Conservation (phyloP, 2,329 filamentous ascomycete genomes). For the Ilyonectria mors-panacis region DNA sequence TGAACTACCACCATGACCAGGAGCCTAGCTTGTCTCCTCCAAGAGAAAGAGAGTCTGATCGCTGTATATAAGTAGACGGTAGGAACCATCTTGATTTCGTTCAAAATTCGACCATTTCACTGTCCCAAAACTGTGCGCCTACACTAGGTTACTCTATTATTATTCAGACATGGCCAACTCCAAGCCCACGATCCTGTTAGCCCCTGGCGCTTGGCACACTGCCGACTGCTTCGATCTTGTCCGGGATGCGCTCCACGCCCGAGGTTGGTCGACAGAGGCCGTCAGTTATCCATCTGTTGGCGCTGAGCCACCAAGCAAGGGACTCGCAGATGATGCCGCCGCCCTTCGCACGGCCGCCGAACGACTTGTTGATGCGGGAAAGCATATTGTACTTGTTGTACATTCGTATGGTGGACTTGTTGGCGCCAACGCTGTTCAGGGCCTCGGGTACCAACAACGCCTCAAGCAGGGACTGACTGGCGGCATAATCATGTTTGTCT, state of each 20-base stretch:
- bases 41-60: not conserved
- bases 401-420: slow-evolving; percentile 63
- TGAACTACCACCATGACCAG: no score
- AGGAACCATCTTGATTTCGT: not conserved
- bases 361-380: slow-evolving; percentile 52
- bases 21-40: not conserved
- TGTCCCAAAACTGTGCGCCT: not conserved
- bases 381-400: slow-evolving; percentile 58
- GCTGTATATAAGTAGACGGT: slow-evolving; percentile 10
- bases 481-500: slow-evolving; percentile 57
- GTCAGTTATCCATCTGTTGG: slow-evolving; percentile 53
- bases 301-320: slow-evolving; percentile 45
- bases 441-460: slow-evolving; percentile 53
- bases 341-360: slow-evolving; percentile 48
- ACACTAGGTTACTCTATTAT: not conserved
- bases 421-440: slow-evolving; percentile 54
- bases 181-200: slow-evolving; percentile 52
- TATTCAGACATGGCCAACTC: slow-evolving; percentile 15
- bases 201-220: slow-evolving; percentile 57
- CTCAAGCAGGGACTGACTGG: slow-evolving; percentile 51
- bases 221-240: slow-evolving; percentile 50
- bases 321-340: slow-evolving; percentile 50
- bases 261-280: slow-evolving; percentile 52
- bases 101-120: not conserved
- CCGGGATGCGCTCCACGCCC: slow-evolving; percentile 47